Evolutionary conservation across 164 flowering plant species (phyloP).

Genomic region (Annona squamosa): DNA sequence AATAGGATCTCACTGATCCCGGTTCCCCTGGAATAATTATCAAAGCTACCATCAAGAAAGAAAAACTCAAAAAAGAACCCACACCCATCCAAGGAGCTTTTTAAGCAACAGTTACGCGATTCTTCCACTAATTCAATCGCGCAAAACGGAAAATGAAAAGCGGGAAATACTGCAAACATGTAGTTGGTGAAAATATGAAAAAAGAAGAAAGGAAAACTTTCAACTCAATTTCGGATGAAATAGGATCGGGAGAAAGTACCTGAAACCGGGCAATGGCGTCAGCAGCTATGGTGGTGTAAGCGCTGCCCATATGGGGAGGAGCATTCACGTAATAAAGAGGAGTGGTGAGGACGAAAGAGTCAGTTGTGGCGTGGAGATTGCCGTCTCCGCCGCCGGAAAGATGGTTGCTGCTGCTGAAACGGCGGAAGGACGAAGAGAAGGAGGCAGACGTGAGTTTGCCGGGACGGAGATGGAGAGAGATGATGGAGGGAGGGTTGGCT

Average conservation of each 20-base stretch:
- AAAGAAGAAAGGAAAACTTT: no score
- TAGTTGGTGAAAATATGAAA: no score
- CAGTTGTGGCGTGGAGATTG: slow-evolving; percentile 7
- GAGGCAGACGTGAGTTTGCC: slow-evolving; percentile 12
- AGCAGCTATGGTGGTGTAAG: slow-evolving; percentile 96
- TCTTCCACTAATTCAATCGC: no score
- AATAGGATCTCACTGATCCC: no score
- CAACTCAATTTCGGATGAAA: background rate
- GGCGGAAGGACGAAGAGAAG: slow-evolving; percentile 19
- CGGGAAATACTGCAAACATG: no score
- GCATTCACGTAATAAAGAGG: slow-evolving; percentile 98
- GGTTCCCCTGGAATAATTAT: no score
- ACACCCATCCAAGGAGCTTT: no score
- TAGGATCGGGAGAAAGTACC: slow-evolving; percentile 27
- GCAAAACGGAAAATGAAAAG: no score
- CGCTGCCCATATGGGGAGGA: slow-evolving; percentile 99
- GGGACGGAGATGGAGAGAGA: slow-evolving; percentile 22
- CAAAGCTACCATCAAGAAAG: no score
- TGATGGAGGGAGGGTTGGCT: slow-evolving; percentile 29
- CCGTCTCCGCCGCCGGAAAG: slow-evolving; percentile 2
- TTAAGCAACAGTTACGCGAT: no score
- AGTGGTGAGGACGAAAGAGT: slow-evolving; percentile 80
- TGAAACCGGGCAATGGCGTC: slow-evolving; percentile 94
- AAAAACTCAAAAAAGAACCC: no score
- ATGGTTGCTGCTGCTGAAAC: slow-evolving; percentile 18